Evolutionary conservation across 495 filamentous ascomycete species (phyloP), one percentile per base, ranked within the genome.

Genomic region (Xylaria acuta): DNA sequence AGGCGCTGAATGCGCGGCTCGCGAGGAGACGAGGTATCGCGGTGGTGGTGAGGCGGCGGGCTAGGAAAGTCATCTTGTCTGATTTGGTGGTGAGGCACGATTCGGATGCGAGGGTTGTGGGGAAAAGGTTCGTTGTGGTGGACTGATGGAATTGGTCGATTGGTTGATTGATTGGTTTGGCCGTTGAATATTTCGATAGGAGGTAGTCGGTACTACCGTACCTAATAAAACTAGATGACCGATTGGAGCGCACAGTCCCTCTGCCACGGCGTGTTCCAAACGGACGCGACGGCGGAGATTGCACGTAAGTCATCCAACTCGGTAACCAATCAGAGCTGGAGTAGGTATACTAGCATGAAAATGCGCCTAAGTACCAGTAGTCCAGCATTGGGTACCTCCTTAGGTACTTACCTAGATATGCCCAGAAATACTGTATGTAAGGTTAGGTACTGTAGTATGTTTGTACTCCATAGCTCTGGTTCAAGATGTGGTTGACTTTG

Each of bases 1-100:
- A 81, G 70, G 84, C 79, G 81, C 88, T 89, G 80, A 88, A 86
- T 73, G 86, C 82, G 81, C 87, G 89, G 72, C 80, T 84, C 47
- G 59, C 47, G 5, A 56, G 45, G 49, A 78, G 77, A 59, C 74
- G 79, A 68, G 78, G 80, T 70, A 81, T 76, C 34, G 58, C 5
- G 75, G 81, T 74, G 49, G 75, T 80, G 77, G 81, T 76, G 75
- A 78, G 78, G 75, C 75, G 77, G 36, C 77, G 77, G 67, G 78
- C 47, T 51, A 86, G 78, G 80, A 85, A 80, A 73, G 84, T 83
- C 70, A 67, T 66, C n/a, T 30, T 67, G 49, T 56, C 2, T 34
- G 64, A 7, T 66, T 51, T 56, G 30, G 54, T 2, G 25, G 54
- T 62, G 32, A 20, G 1, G 36, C 20, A 38, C 49, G 34, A 40